Evolutionary conservation across 305 asterid genomes (phyloP).

Genomic region (Salvia sclarea): DNA sequence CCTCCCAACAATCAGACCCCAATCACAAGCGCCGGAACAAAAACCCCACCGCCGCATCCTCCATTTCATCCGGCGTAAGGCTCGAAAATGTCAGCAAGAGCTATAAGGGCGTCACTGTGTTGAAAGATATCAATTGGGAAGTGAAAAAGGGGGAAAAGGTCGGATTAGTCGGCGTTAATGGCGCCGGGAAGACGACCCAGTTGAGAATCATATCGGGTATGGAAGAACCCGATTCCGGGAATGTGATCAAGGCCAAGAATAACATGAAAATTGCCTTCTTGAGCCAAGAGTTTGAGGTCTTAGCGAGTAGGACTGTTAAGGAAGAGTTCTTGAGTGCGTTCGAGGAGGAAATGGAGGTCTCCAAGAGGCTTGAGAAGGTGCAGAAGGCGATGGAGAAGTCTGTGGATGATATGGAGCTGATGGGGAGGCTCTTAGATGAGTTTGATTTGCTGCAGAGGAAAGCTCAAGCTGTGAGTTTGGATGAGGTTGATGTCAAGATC

Average conservation of each 20-base stretch:
- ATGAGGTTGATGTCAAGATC: slow-evolving; percentile 80
- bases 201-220: slow-evolving; percentile 84
- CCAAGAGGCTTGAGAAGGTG: slow-evolving; percentile 80
- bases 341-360: slow-evolving; percentile 91
- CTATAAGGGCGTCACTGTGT: slow-evolving; percentile 76
- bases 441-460: slow-evolving; percentile 92
- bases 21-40: slow-evolving; percentile 51
- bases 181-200: slow-evolving; percentile 96
- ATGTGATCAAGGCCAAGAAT: slow-evolving; percentile 75
- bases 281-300: slow-evolving; percentile 94
- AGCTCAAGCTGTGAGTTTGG: slow-evolving; percentile 92
- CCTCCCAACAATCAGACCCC: slow-evolving; percentile 33
- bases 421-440: slow-evolving; percentile 98
- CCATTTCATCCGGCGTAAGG: slow-evolving; percentile 84
- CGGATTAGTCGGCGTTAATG: slow-evolving; percentile 94
- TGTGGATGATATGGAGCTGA: slow-evolving; percentile 83
- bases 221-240: slow-evolving; percentile 89
- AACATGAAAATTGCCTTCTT: slow-evolving; percentile 80
- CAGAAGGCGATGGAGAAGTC: slow-evolving; percentile 91
- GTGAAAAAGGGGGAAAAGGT: slow-evolving; percentile 93
- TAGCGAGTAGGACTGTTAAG: slow-evolving; percentile 66
- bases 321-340: slow-evolving; percentile 92
- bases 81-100: slow-evolving; percentile 76
- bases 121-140: slow-evolving; percentile 87
- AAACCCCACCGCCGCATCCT: slow-evolving; percentile 61